Conservation (phyloP, 2,329 filamentous ascomycete species). For the Fusarium multiceps region DNA sequence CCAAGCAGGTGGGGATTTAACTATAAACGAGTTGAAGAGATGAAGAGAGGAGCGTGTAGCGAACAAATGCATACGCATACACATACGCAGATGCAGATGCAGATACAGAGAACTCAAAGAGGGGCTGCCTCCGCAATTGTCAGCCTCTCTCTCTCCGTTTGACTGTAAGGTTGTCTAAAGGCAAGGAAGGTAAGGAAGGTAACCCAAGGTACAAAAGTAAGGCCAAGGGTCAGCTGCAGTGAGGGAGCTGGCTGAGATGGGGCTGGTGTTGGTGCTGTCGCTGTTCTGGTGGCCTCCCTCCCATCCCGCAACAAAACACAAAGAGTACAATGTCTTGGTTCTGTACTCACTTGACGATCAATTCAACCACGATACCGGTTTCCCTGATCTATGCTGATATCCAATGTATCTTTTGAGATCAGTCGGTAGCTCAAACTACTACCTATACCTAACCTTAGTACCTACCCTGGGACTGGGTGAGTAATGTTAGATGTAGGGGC, state of each 20-base stretch:
- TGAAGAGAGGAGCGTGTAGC: conserved; percentile 13
- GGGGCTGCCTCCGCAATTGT: conserved; percentile 42
- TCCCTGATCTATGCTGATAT: not conserved
- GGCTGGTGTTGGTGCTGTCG: conserved; percentile 13
- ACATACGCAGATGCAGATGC: not conserved
- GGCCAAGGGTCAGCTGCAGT: conserved; percentile 26
- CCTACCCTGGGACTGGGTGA: not conserved
- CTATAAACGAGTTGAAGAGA: conserved; percentile 23
- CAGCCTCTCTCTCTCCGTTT: conserved; percentile 38
- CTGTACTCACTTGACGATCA: conserved; percentile 31
- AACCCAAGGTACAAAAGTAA: not conserved
- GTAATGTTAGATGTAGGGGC: conserved; percentile 7
- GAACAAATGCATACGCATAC: not conserved
- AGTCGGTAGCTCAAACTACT: conserved; percentile 10
- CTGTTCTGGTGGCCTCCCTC: conserved; percentile 8
- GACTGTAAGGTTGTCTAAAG: not conserved
- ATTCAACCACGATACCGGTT: not conserved
- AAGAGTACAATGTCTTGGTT: conserved; percentile 21
- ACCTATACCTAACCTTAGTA: not conserved
- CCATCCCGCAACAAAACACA: conserved; percentile 30
- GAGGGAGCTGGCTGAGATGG: conserved; percentile 31
- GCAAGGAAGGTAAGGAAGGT: not conserved
- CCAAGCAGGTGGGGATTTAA: conserved; percentile 21
- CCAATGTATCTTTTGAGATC: not conserved
- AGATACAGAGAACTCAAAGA: conserved; percentile 19